Base-by-base conservation (phyloP, 345 rosid genomes). In the Gynandropsis gynandra region DNA sequence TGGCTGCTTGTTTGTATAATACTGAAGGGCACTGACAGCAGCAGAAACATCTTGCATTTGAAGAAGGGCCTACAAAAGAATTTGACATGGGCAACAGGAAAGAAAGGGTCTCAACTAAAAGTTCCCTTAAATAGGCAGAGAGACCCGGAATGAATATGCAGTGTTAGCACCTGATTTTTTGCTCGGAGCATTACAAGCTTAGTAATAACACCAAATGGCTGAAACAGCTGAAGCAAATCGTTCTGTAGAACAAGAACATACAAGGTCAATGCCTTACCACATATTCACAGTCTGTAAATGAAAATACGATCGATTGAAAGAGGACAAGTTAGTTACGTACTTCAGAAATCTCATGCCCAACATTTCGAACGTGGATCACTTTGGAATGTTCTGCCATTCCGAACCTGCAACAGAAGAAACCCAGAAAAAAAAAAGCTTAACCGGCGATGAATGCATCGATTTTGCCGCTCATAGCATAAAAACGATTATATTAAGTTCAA, bases 101-200 rank as follows among this genome's bases (percentile, higher is more conserved):
- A 20, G 9, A 51, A 11, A 17, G 39, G 47, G 51, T 21, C 15
- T 44, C 48, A 55, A 14, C 15, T 36, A 12, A 39, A 41, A 57
- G 45, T 17, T 14, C 41, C 16, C 19, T 36, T 12, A 20, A 10
- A 59, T 8, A 62, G 11, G 20, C 3, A 60, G 27, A 18, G 1
- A 50, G 16, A 33, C 10, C 33, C 16, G 37, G 33, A 16, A 58
- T 20, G 32, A 41, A 5, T n/a, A 54, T 39, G 27, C 42, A 38
- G 42, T 53, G 43, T 41, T 16, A 44, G n/a, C 46, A 83, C 98
- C 98, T 87, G 98, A 71, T 87, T 92, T 74, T 92, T 92, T 9
- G 98, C 98, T 8, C 98, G 76, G 41, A 92, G 97, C 98, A 92
- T 87, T 27, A 92, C 98, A 56, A 92, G 95, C 81, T 87, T 92